Evolutionary conservation across 345 rosid species (phyloP).

Genomic region (Gossypium longicalyx): DNA sequence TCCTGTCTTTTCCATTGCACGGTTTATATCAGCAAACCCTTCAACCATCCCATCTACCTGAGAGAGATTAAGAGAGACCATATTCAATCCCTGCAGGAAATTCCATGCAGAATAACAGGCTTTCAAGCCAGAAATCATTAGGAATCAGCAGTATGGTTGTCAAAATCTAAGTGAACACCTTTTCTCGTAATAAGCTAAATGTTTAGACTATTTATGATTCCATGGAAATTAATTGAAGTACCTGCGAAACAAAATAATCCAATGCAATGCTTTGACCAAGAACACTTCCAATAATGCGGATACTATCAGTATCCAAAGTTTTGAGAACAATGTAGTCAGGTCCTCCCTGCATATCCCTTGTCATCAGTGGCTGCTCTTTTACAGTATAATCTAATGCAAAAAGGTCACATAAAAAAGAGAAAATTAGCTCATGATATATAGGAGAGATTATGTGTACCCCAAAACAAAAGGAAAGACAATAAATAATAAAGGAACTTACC

Average conservation of each 20-base stretch:
- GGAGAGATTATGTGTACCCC: background rate
- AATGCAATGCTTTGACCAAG: slow-evolving; percentile 92
- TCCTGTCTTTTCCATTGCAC: slow-evolving; percentile 81
- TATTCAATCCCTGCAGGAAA: background rate
- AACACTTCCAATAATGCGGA: slow-evolving; percentile 86
- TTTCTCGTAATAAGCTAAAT: background rate
- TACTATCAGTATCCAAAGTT: slow-evolving; percentile 70
- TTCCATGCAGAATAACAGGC: background rate
- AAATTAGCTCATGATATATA: slow-evolving; percentile 11
- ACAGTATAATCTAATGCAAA: slow-evolving; percentile 68
- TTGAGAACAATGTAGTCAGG: slow-evolving; percentile 72
- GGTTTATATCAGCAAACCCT: slow-evolving; percentile 92
- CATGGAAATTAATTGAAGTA: slow-evolving; percentile 11
- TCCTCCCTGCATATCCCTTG: slow-evolving; percentile 80
- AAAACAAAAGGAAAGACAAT: background rate
- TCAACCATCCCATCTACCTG: slow-evolving; percentile 92
- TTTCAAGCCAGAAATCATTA: background rate
- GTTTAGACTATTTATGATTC: background rate
- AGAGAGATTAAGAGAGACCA: background rate
- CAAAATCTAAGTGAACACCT: background rate
- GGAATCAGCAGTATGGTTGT: background rate
- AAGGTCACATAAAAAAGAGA: slow-evolving; percentile 17
- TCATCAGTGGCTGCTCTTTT: slow-evolving; percentile 70
- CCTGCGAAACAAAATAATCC: slow-evolving; percentile 96
- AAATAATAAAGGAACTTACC: slow-evolving; percentile 34